phyloP scores from a whole-genome alignment of 306 rosid genomes.

The Benincasa hispida region DNA sequence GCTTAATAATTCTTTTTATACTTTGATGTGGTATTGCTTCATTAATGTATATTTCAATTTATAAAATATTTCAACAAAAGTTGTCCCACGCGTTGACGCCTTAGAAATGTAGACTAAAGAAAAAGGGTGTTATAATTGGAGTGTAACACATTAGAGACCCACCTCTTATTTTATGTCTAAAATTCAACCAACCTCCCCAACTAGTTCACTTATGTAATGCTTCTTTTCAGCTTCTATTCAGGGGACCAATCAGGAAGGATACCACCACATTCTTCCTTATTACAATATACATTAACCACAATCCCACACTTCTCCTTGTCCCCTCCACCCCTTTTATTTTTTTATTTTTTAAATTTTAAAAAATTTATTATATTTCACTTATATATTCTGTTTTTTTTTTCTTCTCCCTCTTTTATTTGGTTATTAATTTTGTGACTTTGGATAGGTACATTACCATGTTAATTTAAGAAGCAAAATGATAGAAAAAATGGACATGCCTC shows the following conservation, averaged over 20 bases:
- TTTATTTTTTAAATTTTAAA: not conserved
- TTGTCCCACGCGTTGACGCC: not conserved
- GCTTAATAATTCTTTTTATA: no score
- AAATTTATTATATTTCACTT: not conserved
- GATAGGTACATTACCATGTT: not conserved
- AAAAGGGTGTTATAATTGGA: not conserved
- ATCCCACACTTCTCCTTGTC: not conserved
- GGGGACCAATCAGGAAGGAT: not conserved
- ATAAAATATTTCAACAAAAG: no score
- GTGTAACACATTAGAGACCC: not conserved
- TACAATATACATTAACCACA: not conserved
- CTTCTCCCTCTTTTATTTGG: not conserved
- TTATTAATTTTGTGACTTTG: not conserved
- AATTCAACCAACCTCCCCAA: not conserved
- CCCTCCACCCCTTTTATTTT: not conserved
- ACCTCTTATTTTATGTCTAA: not conserved
- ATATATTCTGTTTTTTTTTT: not conserved
- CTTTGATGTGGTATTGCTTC: no score
- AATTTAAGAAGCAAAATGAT: not conserved
- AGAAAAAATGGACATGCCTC: not conserved
- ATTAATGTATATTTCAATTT: no score
- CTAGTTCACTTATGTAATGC: not conserved
- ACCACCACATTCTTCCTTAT: not conserved
- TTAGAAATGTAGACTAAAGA: not conserved
- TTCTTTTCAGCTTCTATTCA: not conserved